These are phyloP conservation scores for Citrullus amarus DNA, from an alignment of 306 rosid genomes.

Conservation along the genomic window DNA sequence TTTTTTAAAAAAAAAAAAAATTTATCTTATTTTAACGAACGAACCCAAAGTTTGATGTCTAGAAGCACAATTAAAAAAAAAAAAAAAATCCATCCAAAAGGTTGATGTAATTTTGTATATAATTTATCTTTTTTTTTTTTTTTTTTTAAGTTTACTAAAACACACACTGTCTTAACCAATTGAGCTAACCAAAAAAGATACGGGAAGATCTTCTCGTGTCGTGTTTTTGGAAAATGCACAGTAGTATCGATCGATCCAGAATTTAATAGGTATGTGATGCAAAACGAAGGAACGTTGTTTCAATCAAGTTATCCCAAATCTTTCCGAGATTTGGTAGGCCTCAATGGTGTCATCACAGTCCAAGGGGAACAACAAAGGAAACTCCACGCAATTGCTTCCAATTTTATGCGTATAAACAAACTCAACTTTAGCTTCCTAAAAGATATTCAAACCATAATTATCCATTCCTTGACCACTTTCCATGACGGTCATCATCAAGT, in stretches of 20 bases:
- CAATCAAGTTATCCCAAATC: conserved; percentile 82
- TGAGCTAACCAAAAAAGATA: conserved; percentile 20
- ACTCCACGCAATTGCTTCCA: conserved; percentile 76
- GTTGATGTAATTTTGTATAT: too few relatives aligned
- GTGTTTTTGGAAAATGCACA: conserved; percentile 73
- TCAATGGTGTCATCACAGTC: conserved; percentile 80
- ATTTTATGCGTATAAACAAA: conserved; percentile 72
- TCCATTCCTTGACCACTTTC: conserved; percentile 44
- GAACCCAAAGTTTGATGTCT: too few relatives aligned
- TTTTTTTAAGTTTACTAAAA: too few relatives aligned
- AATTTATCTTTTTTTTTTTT: too few relatives aligned
- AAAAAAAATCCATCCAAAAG: too few relatives aligned
- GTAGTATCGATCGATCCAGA: conserved; percentile 82
- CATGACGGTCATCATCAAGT: conserved; percentile 35
- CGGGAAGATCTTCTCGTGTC: conserved; percentile 78
- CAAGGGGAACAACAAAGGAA: conserved; percentile 89
- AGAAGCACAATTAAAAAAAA: too few relatives aligned
- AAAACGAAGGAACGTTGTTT: conserved; percentile 72
- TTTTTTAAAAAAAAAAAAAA: too few relatives aligned
- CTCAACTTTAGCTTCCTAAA: conserved; percentile 52
- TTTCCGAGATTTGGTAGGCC: conserved; percentile 84
- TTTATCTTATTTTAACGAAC: too few relatives aligned
- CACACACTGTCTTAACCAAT: too few relatives aligned
- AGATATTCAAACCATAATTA: conserved; percentile 62
- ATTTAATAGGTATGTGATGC: conserved; percentile 83